Evolutionary conservation across 176 grass and related monocot genomes (phyloP), one percentile per base, ranked within the genome.

Genomic region (Musa troglodytarum): DNA sequence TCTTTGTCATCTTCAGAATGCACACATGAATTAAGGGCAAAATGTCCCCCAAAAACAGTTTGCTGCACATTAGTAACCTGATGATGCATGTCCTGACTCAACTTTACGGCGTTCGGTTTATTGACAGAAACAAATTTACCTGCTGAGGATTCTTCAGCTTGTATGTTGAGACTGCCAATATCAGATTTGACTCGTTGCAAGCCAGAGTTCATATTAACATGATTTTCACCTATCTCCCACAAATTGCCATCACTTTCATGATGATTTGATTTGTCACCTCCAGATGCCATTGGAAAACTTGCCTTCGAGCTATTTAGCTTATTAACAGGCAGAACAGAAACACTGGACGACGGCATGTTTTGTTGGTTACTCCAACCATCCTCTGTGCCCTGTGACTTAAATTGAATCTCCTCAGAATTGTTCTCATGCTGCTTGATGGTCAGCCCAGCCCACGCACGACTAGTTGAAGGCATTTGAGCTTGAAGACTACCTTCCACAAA

Each of bases 81-180:
- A 9, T 63, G 78, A 80, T 53, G 59, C 3, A n/a, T 63, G 59
- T 63, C 55, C 22, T 80, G 26, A 50, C 28, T 64, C 68, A 63
- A 50, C 53, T 52, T 72, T 49, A 63, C 19, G 3, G 25, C 59
- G 28, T 69, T 70, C 15, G 77, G 34, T 52, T 79, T 70, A 65
- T 34, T 56, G 50, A 63, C 13, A 80, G 34, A 55, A 71, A 28
- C 55, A 19, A n/a, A 20, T 8, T 70, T 79, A 53, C 29, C 49
- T 50, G 68, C 63, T 17, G n/a, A 70, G 17, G 52, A 49, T 21
- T 52, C 69, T 34, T 63, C 78, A 53, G 43, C 21, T 73, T 54
- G 69, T n/a, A 73, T 52, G 49, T 73, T 50, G 23, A 34, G 50
- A 73, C 28, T 73, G 14, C 69, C 69, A 69, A 69, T 70, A 70